Conservation (phyloP, 805 yeast genomes). For the Candida nemodendra region DNA sequence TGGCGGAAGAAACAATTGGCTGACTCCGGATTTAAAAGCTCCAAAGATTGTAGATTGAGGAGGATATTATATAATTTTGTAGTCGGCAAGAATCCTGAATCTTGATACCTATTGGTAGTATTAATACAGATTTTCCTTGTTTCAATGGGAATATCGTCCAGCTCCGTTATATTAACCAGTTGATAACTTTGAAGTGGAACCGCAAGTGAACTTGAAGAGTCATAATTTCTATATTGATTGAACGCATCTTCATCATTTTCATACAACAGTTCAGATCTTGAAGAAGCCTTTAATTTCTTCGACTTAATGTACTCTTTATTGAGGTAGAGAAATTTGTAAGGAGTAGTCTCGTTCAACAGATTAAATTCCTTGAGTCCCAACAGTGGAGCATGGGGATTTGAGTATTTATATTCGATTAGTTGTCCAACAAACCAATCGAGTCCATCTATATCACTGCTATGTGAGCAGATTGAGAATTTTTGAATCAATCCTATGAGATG, state of each 20-base stretch:
- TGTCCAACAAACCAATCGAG: conserved; percentile 11
- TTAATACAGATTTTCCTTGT: conserved; percentile 17
- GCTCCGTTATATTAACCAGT: conserved; percentile 9
- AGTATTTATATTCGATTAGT: conserved; percentile 17
- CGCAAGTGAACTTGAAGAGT: not conserved
- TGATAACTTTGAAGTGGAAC: conserved; percentile 14
- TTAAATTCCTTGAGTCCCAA: conserved; percentile 18
- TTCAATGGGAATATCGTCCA: conserved; percentile 16
- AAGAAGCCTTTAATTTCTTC: conserved; percentile 3
- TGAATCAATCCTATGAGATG: conserved; percentile 12
- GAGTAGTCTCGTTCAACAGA: conserved; percentile 9
- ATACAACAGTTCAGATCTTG: conserved; percentile 12
- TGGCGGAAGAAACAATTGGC: conserved; percentile 11
- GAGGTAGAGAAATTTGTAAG: conserved; percentile 11
- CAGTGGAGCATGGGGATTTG: conserved; percentile 10
- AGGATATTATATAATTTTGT: conserved; percentile 5
- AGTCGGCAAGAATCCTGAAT: conserved; percentile 8
- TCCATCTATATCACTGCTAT: conserved; percentile 10
- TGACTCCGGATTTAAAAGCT: conserved; percentile 17
- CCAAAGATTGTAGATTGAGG: conserved; percentile 12
- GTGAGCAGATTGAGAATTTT: conserved; percentile 10
- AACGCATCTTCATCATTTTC: conserved; percentile 20
- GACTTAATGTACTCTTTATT: conserved; percentile 11
- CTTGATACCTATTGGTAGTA: conserved; percentile 10
- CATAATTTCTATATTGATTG: conserved; percentile 5